A percentile compares a stretch with the other conserved stretches of the same genome.
phyloP scores from a whole-genome alignment of 2,329 filamentous ascomycete genomes.

The Pseudogymnoascus sp. region DNA sequence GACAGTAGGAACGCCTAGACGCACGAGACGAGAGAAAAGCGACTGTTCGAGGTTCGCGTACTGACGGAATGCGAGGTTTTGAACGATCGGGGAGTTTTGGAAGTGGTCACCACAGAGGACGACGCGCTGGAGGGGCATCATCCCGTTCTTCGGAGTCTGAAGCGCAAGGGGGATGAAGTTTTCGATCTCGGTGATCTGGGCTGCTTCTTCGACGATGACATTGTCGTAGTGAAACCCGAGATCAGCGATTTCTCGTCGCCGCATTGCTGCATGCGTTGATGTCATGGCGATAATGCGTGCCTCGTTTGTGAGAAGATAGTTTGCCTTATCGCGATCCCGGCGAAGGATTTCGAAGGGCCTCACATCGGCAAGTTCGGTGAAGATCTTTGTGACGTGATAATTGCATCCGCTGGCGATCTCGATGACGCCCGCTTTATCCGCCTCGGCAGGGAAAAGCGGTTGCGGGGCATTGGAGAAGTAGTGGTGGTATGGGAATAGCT shows the following conservation, averaged over 20 bases:
- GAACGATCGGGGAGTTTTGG: slow-evolving; percentile 93
- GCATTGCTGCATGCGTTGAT: slow-evolving; percentile 93
- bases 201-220: slow-evolving; percentile 96
- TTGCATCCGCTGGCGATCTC: slow-evolving; percentile 82
- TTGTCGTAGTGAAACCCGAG: slow-evolving; percentile 98
- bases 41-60: slow-evolving; percentile 96
- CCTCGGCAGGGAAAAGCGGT: slow-evolving; percentile 67
- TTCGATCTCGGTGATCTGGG: slow-evolving; percentile 95
- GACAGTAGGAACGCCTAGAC: slow-evolving; percentile 86
- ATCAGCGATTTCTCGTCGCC: slow-evolving; percentile 78
- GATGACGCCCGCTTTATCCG: slow-evolving; percentile 59
- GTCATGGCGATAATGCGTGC: slow-evolving; percentile 99
- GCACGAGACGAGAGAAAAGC: slow-evolving; percentile 83
- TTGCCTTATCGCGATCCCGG: slow-evolving; percentile 84
- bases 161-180: slow-evolving; percentile 93
- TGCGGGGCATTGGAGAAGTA: slow-evolving; percentile 88
- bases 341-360: slow-evolving; percentile 91
- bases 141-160: slow-evolving; percentile 69
- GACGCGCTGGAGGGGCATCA: slow-evolving; percentile 74
- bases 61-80: slow-evolving; percentile 87
- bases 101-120: slow-evolving; percentile 93
- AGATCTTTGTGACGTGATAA: slow-evolving; percentile 81
- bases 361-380: slow-evolving; percentile 86
- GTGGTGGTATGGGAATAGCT: slow-evolving; percentile 76
- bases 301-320: slow-evolving; percentile 90